Evolutionary conservation across 2,329 filamentous ascomycete genomes (phyloP).

Genomic region (Calonectria hongkongensis): DNA sequence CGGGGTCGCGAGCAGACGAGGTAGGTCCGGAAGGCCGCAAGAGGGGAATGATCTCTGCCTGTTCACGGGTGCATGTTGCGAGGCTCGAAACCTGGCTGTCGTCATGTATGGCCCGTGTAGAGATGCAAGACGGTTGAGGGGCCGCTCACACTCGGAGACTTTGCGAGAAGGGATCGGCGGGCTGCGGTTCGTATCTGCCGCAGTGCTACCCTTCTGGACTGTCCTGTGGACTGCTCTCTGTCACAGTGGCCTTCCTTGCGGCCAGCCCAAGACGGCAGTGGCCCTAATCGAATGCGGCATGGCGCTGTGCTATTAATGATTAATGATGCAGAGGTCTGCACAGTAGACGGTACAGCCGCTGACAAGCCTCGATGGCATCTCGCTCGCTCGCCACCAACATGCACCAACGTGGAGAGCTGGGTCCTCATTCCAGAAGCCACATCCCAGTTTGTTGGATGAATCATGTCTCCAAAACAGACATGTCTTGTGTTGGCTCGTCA

Average conservation of each 20-base stretch:
- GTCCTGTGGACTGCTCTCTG: too few relatives aligned
- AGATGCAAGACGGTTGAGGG: background rate
- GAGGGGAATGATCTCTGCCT: background rate
- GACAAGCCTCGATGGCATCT: conserved; percentile 8
- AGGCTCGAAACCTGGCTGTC: background rate
- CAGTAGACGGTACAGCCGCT: conserved; percentile 1
- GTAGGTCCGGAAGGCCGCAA: too few relatives aligned
- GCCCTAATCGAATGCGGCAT: conserved; percentile 3
- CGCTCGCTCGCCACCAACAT: background rate
- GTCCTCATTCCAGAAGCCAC: background rate
- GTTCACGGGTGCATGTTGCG: background rate
- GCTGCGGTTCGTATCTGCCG: conserved; percentile 18
- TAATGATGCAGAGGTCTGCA: conserved; percentile 1
- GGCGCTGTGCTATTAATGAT: conserved; percentile 22
- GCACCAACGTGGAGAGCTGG: background rate
- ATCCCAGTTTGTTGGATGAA: background rate
- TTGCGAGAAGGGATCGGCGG: conserved; percentile 16
- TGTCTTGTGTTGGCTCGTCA: conserved; percentile 1
- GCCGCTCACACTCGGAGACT: conserved; percentile 6
- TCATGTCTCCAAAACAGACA: background rate
- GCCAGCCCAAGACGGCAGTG: conserved; percentile 8
- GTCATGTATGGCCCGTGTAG: conserved; percentile 17
- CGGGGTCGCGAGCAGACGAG: conserved; percentile 16
- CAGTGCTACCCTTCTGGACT: background rate
- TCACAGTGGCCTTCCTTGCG: background rate